Evolutionary conservation across 2,329 filamentous ascomycete genomes (phyloP).

Genomic region (Phoma sp.): DNA sequence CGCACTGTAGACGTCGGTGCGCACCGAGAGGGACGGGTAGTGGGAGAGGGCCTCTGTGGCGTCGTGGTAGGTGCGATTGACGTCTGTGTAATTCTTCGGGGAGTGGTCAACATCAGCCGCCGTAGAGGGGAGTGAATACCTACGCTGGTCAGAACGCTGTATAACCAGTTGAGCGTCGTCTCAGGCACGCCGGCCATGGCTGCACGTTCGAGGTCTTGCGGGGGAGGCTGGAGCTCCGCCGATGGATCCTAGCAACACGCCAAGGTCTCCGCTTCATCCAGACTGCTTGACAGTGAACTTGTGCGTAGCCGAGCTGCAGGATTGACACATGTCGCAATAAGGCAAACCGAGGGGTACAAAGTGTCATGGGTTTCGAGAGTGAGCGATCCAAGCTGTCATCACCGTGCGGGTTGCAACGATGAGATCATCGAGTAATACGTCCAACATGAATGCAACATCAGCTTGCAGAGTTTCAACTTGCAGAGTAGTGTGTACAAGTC

Average conservation of each 20-base stretch:
- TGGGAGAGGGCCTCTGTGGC: constrained; percentile 81
- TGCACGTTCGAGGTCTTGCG: constrained; percentile 25
- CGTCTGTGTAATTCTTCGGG: constrained; percentile 89
- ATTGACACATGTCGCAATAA: not conserved
- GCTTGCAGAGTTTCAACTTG: too few species aligned
- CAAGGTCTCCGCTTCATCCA: constrained; percentile 6
- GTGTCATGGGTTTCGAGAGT: too few species aligned
- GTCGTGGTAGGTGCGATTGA: constrained; percentile 91
- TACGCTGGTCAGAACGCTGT: constrained; percentile 76
- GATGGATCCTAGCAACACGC: not conserved
- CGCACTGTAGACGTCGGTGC: constrained; percentile 95
- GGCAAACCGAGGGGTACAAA: not conserved
- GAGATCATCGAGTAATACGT: too few species aligned
- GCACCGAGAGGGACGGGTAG: constrained; percentile 80
- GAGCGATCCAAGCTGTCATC: too few species aligned
- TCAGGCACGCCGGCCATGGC: constrained; percentile 77
- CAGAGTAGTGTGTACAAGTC: too few species aligned
- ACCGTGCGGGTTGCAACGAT: too few species aligned
- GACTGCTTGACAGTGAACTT: not conserved
- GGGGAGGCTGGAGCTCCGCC: constrained; percentile 32
- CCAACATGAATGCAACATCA: too few species aligned
- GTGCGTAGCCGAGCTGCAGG: too few species aligned
- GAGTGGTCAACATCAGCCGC: constrained; percentile 4
- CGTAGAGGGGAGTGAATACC: not conserved
- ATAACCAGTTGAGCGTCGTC: constrained; percentile 93